These are phyloP conservation scores for Sugiyamaella valdiviana DNA, from an alignment of 805 yeast species.

Conservation along the genomic window DNA sequence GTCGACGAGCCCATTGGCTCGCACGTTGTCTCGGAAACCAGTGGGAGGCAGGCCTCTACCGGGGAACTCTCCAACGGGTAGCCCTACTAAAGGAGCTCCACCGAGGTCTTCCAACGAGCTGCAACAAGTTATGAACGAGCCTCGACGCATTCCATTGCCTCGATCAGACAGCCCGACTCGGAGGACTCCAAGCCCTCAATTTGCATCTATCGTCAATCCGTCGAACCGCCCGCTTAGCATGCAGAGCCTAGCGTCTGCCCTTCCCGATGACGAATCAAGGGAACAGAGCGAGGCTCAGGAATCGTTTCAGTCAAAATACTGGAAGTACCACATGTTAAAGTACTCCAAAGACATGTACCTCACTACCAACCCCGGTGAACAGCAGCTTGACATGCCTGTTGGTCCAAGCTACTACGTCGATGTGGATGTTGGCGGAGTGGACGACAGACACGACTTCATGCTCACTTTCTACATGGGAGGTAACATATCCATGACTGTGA, in stretches of 20 bases:
- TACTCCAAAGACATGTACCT: conserved; percentile 52
- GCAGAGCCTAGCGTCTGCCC: not conserved
- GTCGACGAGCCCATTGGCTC: not conserved
- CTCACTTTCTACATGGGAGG: conserved; percentile 8
- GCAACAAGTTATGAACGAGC: not conserved
- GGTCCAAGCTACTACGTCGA: conserved; percentile 58
- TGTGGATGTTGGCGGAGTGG: not conserved
- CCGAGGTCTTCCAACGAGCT: not conserved
- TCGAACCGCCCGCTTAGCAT: not conserved
- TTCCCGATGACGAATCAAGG: not conserved
- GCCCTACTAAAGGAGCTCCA: not conserved
- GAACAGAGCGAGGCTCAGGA: not conserved
- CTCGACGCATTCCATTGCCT: not conserved
- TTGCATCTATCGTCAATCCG: no score
- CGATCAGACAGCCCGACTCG: no score
- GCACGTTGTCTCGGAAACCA: not conserved
- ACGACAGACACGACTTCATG: conserved; percentile 6
- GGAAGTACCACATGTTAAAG: conserved; percentile 59
- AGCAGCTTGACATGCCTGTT: conserved; percentile 51
- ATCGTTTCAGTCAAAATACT: conserved; percentile 28
- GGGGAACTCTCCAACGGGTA: not conserved
- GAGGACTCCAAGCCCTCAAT: no score
- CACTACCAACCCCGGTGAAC: conserved; percentile 60
- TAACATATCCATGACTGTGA: conserved; percentile 5
- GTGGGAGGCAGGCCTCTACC: not conserved